A percentile compares a stretch with the other conserved stretches of the same genome.
Evolutionary conservation across 2,329 filamentous ascomycete genomes (phyloP).

Genomic region (Diplodia corticola): DNA sequence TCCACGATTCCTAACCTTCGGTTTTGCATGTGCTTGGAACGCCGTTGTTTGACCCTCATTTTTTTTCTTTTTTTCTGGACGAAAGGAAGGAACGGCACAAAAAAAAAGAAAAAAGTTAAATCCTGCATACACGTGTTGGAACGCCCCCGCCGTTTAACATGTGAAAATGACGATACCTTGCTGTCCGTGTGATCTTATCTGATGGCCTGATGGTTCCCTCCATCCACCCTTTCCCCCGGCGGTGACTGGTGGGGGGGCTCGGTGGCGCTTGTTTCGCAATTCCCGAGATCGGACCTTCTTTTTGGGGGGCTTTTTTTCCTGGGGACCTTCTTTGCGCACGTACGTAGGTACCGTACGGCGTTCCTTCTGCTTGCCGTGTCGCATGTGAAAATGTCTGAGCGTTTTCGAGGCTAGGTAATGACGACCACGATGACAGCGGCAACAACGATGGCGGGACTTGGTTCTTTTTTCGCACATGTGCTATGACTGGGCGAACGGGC

Average conservation of each 20-base stretch:
- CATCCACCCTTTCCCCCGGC: not conserved
- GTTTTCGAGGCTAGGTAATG: not conserved
- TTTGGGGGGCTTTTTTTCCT: not conserved
- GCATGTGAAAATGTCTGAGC: constrained; percentile 10
- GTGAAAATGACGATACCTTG: constrained; percentile 17
- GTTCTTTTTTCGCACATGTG: too few relatives aligned
- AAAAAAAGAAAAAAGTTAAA: not conserved
- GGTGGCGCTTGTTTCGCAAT: not conserved
- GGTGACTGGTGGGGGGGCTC: not conserved
- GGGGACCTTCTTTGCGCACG: not conserved
- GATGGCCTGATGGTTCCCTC: not conserved
- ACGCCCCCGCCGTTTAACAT: not conserved
- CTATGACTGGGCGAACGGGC: not conserved
- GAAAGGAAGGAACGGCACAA: too few relatives aligned
- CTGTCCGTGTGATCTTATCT: constrained; percentile 17
- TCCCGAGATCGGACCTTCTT: constrained; percentile 1
- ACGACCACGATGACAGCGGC: not conserved
- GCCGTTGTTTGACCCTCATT: not conserved
- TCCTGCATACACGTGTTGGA: not conserved
- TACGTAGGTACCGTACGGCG: too few relatives aligned
- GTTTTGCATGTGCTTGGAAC: not conserved
- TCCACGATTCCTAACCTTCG: constrained; percentile 26
- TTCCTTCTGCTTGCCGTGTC: too few relatives aligned
- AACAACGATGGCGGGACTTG: not conserved
- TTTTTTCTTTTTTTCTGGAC: not conserved